Percentiles rank a stretch among this genome's conserved stretches.
Conservation (phyloP, 148 eudicot genomes). For the Limonium bicolor region DNA sequence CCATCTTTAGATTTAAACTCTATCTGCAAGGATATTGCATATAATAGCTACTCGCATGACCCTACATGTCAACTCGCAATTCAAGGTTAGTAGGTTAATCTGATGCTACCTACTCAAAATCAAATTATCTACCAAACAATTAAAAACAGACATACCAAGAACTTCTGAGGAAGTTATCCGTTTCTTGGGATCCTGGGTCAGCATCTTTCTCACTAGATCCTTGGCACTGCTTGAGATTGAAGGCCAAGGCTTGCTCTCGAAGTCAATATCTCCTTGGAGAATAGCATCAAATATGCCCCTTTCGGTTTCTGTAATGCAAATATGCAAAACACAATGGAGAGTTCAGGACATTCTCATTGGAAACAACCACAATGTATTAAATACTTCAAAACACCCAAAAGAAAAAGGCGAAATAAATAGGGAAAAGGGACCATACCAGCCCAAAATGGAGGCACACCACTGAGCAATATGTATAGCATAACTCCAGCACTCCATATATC, state of each 20-base stretch:
- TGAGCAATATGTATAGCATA: conserved; percentile 76
- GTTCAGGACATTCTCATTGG: no score
- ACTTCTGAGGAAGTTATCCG: conserved; percentile 81
- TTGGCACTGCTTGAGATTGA: conserved; percentile 76
- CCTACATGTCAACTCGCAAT: no score
- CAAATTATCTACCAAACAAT: background rate
- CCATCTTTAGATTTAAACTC: no score
- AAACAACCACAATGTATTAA: no score
- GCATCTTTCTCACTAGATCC: conserved; percentile 71
- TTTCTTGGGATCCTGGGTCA: conserved; percentile 65
- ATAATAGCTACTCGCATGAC: no score
- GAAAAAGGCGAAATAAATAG: background rate
- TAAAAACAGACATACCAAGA: conserved; percentile 40
- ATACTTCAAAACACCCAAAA: background rate
- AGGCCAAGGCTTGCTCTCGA: conserved; percentile 77
- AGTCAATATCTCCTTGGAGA: conserved; percentile 63
- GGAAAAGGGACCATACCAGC: conserved; percentile 38
- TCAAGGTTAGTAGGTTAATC: no score
- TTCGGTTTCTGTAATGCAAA: conserved; percentile 52
- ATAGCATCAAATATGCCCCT: conserved; percentile 80
- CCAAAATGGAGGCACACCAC: conserved; percentile 98
- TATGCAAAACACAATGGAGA: background rate
- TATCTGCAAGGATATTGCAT: no score
- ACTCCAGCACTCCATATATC: conserved; percentile 98
- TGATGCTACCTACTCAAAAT: no score